Percentiles rank a stretch among this genome's conserved stretches.
Evolutionary conservation across 192 early-diverging fungal species (phyloP).

Genomic region (Rhizophagus sp.): DNA sequence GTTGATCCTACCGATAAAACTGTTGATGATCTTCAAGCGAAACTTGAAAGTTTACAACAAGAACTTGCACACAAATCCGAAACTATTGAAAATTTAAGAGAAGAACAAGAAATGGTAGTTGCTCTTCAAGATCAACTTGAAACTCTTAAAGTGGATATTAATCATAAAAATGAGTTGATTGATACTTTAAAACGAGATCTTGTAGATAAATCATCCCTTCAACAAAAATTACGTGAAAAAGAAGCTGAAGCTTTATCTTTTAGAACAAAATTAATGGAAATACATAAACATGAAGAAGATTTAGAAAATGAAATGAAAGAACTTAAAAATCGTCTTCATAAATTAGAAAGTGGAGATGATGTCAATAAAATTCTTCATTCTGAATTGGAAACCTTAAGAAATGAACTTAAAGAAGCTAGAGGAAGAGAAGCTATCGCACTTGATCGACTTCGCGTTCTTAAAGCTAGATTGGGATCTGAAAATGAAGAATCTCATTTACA

Average conservation of each 20-base stretch:
- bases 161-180: slow-evolving; percentile 29
- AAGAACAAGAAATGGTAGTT: slow-evolving; percentile 25
- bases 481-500: slow-evolving; percentile 18
- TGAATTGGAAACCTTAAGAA: slow-evolving; percentile 15
- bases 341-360: slow-evolving; percentile 18
- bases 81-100: background rate
- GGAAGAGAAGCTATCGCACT: background rate
- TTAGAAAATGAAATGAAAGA: slow-evolving; percentile 24
- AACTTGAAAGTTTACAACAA: slow-evolving; percentile 19
- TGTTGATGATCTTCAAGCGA: slow-evolving; percentile 15
- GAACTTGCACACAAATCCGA: slow-evolving; percentile 19
- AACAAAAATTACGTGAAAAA: slow-evolving; percentile 24
- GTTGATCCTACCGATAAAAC: slow-evolving; percentile 3
- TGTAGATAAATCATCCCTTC: slow-evolving; percentile 17
- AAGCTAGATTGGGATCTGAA: slow-evolving; percentile 5
- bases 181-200: slow-evolving; percentile 28
- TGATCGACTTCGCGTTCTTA: slow-evolving; percentile 15
- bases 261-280: slow-evolving; percentile 24
- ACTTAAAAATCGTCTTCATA: background rate
- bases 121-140: slow-evolving; percentile 23
- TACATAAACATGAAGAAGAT: slow-evolving; percentile 25
- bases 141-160: slow-evolving; percentile 14
- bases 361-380: slow-evolving; percentile 12
- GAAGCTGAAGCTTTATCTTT: slow-evolving; percentile 18
- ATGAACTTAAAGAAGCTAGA: slow-evolving; percentile 19